Conservation (phyloP, 1,284 basidiomycete species). For the Veloboletus limbatus region DNA sequence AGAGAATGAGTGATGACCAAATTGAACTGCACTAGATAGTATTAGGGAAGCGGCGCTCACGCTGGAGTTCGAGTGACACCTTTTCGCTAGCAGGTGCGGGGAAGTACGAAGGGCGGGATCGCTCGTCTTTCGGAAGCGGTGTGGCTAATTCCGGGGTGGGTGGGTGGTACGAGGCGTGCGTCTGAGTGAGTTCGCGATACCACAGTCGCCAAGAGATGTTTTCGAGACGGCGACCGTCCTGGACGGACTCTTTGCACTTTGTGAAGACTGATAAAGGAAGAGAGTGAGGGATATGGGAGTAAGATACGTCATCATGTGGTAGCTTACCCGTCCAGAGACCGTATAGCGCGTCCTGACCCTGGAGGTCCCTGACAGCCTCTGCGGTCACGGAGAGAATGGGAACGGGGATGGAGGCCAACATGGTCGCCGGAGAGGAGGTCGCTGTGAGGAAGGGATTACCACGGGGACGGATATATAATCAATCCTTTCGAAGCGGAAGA, state of each 20-base stretch:
- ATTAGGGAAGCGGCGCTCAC: slow-evolving; percentile 22
- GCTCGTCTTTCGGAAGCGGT: slow-evolving; percentile 22
- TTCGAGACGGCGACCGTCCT: slow-evolving; percentile 76
- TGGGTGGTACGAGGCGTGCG: slow-evolving; percentile 29
- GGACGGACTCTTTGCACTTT: slow-evolving; percentile 75
- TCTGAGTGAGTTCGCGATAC: slow-evolving; percentile 60
- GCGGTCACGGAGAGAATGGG: slow-evolving; percentile 63
- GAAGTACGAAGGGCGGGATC: slow-evolving; percentile 28
- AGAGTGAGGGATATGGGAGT: slow-evolving; percentile 5
- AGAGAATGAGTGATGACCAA: slow-evolving; percentile 17
- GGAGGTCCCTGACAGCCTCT: slow-evolving; percentile 62
- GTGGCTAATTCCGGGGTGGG: slow-evolving; percentile 35
- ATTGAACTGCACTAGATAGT: slow-evolving; percentile 8
- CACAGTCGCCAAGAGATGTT: slow-evolving; percentile 86
- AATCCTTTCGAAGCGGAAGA: slow-evolving; percentile 20
- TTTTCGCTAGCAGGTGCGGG: slow-evolving; percentile 5
- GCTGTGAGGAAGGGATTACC: too few species aligned
- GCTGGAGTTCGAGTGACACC: slow-evolving; percentile 10
- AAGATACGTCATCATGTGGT: neutral
- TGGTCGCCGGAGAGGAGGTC: slow-evolving; percentile 21
- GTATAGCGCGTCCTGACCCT: slow-evolving; percentile 61
- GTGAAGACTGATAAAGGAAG: slow-evolving; percentile 64
- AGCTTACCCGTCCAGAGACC: slow-evolving; percentile 61
- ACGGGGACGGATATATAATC: slow-evolving; percentile 19
- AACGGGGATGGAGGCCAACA: slow-evolving; percentile 51